These are phyloP conservation scores for Omphalotus guepiniiformis DNA, from an alignment of 768 basidiomycete species.

Conservation along the genomic window DNA sequence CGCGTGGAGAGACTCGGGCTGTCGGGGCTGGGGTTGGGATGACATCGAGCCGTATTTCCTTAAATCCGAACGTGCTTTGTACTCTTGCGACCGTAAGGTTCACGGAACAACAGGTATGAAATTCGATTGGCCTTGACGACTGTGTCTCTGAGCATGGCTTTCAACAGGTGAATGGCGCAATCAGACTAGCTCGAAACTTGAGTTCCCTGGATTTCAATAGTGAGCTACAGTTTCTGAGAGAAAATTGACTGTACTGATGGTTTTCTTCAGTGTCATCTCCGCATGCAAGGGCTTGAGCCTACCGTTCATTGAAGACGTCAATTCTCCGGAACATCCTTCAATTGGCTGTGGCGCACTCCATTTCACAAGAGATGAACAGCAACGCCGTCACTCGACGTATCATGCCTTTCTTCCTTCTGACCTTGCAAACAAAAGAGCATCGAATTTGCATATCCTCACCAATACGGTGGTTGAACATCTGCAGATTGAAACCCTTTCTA, in stretches of 20 bases:
- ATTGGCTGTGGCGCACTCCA: slow-evolving; percentile 13
- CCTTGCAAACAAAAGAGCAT: not conserved
- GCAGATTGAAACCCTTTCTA: not conserved
- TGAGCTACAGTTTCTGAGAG: not conserved
- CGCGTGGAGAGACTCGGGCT: slow-evolving; percentile 21
- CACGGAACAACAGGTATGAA: slow-evolving; percentile 12
- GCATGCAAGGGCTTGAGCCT: slow-evolving; percentile 14
- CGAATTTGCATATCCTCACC: slow-evolving; percentile 1
- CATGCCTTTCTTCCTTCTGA: slow-evolving; percentile 21
- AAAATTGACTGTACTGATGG: slow-evolving; percentile 2
- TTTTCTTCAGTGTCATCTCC: slow-evolving; percentile 10
- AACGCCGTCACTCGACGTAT: slow-evolving; percentile 14
- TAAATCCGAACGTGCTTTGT: slow-evolving; percentile 23
- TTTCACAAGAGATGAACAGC: slow-evolving; percentile 11
- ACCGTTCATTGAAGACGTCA: slow-evolving; percentile 12
- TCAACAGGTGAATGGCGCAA: slow-evolving; percentile 11
- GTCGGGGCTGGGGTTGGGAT: slow-evolving; percentile 31
- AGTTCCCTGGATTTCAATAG: slow-evolving; percentile 8
- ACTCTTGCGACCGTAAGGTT: not conserved
- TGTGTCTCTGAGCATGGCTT: slow-evolving; percentile 12
- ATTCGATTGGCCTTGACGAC: not conserved
- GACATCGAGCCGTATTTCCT: slow-evolving; percentile 29
- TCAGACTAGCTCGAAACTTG: slow-evolving; percentile 4
- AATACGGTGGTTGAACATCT: slow-evolving; percentile 1
- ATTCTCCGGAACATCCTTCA: slow-evolving; percentile 12